Evolutionary conservation across 805 yeast species (phyloP).

Genomic region (Candida adriatica): DNA sequence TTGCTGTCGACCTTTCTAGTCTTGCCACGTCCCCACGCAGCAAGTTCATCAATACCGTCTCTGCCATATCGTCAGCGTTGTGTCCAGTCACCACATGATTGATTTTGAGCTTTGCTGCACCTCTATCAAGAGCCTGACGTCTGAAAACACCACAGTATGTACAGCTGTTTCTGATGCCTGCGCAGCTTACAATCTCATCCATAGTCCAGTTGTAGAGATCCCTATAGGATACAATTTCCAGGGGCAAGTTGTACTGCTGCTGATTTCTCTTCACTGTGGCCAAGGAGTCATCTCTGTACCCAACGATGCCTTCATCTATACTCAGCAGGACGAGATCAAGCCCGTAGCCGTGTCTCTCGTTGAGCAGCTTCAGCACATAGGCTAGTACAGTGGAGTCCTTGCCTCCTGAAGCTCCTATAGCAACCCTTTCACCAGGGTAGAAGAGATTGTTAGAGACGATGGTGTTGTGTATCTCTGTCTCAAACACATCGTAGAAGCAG

Average conservation of each 20-base stretch:
- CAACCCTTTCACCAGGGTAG: conserved; percentile 76
- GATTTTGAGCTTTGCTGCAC: conserved; percentile 81
- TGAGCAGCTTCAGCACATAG: conserved; percentile 74
- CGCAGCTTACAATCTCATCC: conserved; percentile 95
- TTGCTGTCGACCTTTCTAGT: conserved; percentile 78
- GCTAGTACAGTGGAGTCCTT: conserved; percentile 97
- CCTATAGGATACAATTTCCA: conserved; percentile 76
- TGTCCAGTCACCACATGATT: conserved; percentile 96
- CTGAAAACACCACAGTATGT: conserved; percentile 97
- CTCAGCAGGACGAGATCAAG: conserved; percentile 76
- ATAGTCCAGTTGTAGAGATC: conserved; percentile 95
- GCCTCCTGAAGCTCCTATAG: conserved; percentile 99
- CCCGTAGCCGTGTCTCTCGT: conserved; percentile 85
- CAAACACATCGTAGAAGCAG: conserved; percentile 87
- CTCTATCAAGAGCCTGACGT: conserved; percentile 94
- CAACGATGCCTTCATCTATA: conserved; percentile 95
- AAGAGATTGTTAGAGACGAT: conserved; percentile 66
- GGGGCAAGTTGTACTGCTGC: conserved; percentile 71
- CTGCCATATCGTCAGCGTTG: conserved; percentile 99
- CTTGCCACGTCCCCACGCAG: conserved; percentile 95
- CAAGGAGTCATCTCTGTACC: conserved; percentile 93
- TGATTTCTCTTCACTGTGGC: conserved; percentile 96
- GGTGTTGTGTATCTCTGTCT: conserved; percentile 91
- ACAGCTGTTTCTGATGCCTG: conserved; percentile 90
- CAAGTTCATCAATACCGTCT: conserved; percentile 91